phyloP scores from a whole-genome alignment of 352 stramenopile genomes.

The Hyaloperonospora brassicae region DNA sequence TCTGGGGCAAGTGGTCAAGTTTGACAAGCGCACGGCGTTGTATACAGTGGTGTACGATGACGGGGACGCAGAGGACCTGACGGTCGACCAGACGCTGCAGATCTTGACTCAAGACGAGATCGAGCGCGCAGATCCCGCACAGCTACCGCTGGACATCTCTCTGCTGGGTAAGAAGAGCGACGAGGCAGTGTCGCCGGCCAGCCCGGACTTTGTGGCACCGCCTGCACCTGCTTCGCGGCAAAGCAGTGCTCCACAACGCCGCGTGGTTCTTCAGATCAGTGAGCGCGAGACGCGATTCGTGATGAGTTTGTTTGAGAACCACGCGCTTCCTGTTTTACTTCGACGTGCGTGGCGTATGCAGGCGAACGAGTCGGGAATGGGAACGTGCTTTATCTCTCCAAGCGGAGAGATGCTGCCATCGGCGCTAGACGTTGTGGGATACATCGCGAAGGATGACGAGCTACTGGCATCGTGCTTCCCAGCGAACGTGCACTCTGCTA shows the following conservation, averaged over 20 bases:
- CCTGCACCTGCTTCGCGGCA: slow-evolving; percentile 4
- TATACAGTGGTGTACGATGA: slow-evolving; percentile 85
- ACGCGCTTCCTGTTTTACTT: slow-evolving; percentile 56
- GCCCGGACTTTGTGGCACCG: slow-evolving; percentile 24
- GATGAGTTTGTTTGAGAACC: slow-evolving; percentile 69
- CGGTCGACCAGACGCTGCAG: slow-evolving; percentile 67
- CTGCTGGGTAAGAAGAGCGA: slow-evolving; percentile 25
- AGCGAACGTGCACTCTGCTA: slow-evolving; percentile 60
- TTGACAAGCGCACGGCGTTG: slow-evolving; percentile 50
- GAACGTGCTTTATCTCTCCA: slow-evolving; percentile 25
- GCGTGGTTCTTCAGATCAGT: slow-evolving; percentile 42
- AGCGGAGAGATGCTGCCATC: slow-evolving; percentile 46
- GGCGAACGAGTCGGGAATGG: slow-evolving; percentile 22
- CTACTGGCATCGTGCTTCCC: slow-evolving; percentile 60
- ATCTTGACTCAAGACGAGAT: slow-evolving; percentile 84
- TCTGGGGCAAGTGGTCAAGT: slow-evolving; percentile 81
- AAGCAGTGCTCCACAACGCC: slow-evolving; percentile 4
- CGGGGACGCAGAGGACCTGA: slow-evolving; percentile 71
- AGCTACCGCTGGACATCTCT: slow-evolving; percentile 30
- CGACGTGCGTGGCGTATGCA: slow-evolving; percentile 61
- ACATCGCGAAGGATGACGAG: slow-evolving; percentile 61
- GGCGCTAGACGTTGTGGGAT: slow-evolving; percentile 57
- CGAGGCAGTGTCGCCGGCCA: slow-evolving; percentile 12
- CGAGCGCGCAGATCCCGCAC: slow-evolving; percentile 59
- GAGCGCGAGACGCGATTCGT: slow-evolving; percentile 72